Conservation (phyloP, 108 stramenopile genomes). For the Fragilaria crotonensis region DNA sequence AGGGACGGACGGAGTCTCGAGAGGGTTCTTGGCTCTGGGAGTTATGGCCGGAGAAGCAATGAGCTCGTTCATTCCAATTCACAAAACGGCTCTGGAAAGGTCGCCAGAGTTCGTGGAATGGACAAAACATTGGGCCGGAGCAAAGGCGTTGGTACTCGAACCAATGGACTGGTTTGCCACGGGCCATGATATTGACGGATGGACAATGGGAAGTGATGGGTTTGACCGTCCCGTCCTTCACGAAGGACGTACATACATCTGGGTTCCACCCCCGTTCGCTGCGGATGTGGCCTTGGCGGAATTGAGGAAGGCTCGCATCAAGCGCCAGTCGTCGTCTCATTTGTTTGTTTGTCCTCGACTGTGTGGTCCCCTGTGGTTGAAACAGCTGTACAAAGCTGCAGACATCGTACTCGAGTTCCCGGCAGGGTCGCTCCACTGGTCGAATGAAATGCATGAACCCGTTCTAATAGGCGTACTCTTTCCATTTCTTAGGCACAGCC, state of each 20-base stretch:
- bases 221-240: too few relatives aligned
- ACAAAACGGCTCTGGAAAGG: conserved; percentile 1
- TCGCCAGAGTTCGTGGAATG: background rate
- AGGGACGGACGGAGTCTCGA: conserved; percentile 15
- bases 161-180: background rate
- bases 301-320: background rate
- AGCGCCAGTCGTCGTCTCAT: background rate
- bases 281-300: conserved; percentile 3
- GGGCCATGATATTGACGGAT: background rate
- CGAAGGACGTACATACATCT: background rate
- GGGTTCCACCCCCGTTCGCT: conserved; percentile 5
- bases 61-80: background rate
- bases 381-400: background rate
- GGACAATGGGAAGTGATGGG: background rate
- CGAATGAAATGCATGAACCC: background rate
- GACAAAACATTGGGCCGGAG: background rate
- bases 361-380: background rate
- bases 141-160: background rate
- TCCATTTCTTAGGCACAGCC: too few relatives aligned
- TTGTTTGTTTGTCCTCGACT: too few relatives aligned
- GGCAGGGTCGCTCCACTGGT: background rate
- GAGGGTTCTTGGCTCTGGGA: conserved; percentile 24
- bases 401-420: background rate
- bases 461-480: too few relatives aligned
- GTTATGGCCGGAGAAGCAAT: conserved; percentile 26